Evolutionary conservation across 331 rosid genomes (phyloP), one percentile per base, ranked within the genome.

Genomic region (Phaseolus coccineus): DNA sequence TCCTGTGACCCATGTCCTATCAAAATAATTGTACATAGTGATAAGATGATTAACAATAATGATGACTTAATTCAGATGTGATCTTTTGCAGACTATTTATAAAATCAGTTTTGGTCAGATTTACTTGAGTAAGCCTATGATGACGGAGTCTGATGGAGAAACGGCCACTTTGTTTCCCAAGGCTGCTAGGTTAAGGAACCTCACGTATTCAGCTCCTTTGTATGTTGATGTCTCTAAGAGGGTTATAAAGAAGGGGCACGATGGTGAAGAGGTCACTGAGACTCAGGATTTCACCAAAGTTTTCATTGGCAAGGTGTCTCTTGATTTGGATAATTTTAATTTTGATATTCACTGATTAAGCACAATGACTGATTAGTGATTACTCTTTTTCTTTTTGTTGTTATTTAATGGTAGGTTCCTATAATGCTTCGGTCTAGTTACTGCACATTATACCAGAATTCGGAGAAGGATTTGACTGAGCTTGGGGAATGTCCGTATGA

Each of bases 341-440:
- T 33, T 10, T 5, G 14, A 2, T n/a, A 22, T 72, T 33, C 8
- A 35, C 22, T 53, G 50, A 50, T 61, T 25, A 27, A 11, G 51
- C 65, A 14, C 52, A 27, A 16, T 24, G 22, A 44, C 25, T 50
- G 6, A 46, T 74, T 24, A 0, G 19, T 4, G 6, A 25, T 25
- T 25, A 11, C 16, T 57, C 16, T 33, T 56, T 31, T 50, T 47
- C 1, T 22, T 77, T 15, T 66, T 75, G 47, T 42, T 65, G 42
- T n/a, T 46, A 12, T 46, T 59, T 59, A 8, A 83, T 12, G n/a
- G 66, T 80, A 92, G 98, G 99, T 96, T 76, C 99, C 99, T 46
- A 96, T 96, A 52, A 96, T 96, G 99, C 98, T 96, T 19, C 92
- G 99, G 58, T 96, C 98, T 27, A 96, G 99, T 93, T 96, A 96